phyloP scores from a whole-genome alignment of 768 basidiomycete genomes.

The Tylopilus sp. region DNA sequence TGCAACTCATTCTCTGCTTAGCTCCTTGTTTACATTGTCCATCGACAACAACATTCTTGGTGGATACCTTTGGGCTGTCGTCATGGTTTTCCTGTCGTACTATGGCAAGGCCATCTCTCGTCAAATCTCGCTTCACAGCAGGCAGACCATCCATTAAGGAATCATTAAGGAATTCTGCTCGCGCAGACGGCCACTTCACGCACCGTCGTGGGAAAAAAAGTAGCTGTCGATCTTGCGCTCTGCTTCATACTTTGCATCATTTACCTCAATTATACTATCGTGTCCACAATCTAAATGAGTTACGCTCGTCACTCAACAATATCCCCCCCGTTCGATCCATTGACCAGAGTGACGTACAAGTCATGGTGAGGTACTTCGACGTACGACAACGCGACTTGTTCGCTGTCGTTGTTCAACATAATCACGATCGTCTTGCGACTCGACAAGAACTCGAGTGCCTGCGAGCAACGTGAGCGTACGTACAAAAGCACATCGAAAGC shows the following conservation, averaged over 20 bases:
- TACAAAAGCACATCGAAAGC: fast-evolving
- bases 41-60: slow-evolving; percentile 45
- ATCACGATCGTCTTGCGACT: slow-evolving; percentile 81
- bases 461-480: neutral
- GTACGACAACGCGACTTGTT: slow-evolving; percentile 57
- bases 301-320: too few species aligned
- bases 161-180: too few species aligned
- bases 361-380: slow-evolving; percentile 80
- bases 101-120: slow-evolving; percentile 31
- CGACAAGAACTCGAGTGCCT: slow-evolving; percentile 65
- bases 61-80: slow-evolving; percentile 55
- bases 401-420: slow-evolving; percentile 71
- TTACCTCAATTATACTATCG: too few species aligned
- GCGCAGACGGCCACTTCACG: neutral
- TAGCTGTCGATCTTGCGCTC: neutral
- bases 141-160: slow-evolving; percentile 15
- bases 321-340: too few species aligned
- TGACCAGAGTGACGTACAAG: too few species aligned
- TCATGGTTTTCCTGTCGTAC: slow-evolving; percentile 46
- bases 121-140: slow-evolving; percentile 25
- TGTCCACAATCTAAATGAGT: too few species aligned
- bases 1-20: slow-evolving; percentile 19
- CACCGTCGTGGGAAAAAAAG: too few species aligned
- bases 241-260: neutral
- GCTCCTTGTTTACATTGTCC: slow-evolving; percentile 57